Evolutionary conservation across 495 filamentous ascomycete species (phyloP), one percentile per base, ranked within the genome.

Genomic region (Poronia punctata): DNA sequence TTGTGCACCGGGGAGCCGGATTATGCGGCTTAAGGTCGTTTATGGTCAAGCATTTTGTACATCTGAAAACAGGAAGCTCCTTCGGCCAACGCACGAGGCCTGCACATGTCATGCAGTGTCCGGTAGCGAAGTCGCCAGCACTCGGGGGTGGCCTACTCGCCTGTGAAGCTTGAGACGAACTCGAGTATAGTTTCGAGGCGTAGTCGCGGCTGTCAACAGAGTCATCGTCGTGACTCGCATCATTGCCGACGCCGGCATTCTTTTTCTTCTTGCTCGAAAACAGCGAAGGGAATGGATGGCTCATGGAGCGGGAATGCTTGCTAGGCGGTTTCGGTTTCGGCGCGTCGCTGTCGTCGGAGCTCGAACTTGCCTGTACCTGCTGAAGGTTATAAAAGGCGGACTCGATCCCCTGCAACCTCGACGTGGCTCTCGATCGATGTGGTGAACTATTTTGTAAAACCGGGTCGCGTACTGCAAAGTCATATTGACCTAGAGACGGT

Each of bases 81-180:
- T 72, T 75, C n/a, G 89, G 88, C 85, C 88, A 95, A 34, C 80
- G 79, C 33, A 95, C 78, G 27, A 78, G 76, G 34, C 82, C 84
- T 56, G 82, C 83, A 57, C 89, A 94, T 8, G 85, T 87, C 68
- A 82, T 80, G 53, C 87, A 94, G 51, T 75, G 82, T 10, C 86
- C 86, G 20, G 81, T 80, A n/a, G 66, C 70, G 37, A 66, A 67
- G 33, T 78, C 72, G 35, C 43, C 56, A 12, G 59, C 49, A 15
- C 53, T 53, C 36, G 42, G 41, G 19, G 42, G 49, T 53, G 47
- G 47, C 58, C 31, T 49, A 49, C 23, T 49, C 22, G 32, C 46
- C 48, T 22, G 56, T 28, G 36, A 54, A 44, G 46, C 53, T 45
- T 43, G 61, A 40, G 35, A 46, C 28, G 46, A 36, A 18, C 46